phyloP scores from a whole-genome alignment of 1,284 basidiomycete species.

The Ceratorhiza oryzae-sativae region DNA sequence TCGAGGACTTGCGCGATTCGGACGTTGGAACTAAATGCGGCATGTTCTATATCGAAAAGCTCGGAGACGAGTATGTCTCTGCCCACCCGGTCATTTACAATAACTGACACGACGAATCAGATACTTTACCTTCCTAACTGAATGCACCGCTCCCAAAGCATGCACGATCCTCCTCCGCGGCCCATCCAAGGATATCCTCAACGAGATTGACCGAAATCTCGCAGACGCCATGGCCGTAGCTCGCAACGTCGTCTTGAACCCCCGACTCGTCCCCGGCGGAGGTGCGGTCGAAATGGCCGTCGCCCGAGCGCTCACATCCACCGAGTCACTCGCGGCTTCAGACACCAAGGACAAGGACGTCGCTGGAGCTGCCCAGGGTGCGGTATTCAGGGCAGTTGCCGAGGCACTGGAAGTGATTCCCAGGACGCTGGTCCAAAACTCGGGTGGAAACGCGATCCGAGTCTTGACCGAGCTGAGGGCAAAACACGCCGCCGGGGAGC shows the following conservation, averaged over 20 bases:
- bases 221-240: constrained; percentile 98
- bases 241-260: constrained; percentile 96
- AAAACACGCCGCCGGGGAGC: constrained; percentile 91
- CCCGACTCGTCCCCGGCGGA: constrained; percentile 88
- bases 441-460: constrained; percentile 93
- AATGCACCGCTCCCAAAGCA: constrained; percentile 93
- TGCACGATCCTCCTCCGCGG: constrained; percentile 99
- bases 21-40: constrained; percentile 95
- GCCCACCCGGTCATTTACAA: not conserved
- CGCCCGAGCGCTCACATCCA: constrained; percentile 85
- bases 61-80: constrained; percentile 87
- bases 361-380: constrained; percentile 19
- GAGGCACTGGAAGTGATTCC: constrained; percentile 99
- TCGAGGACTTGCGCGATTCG: constrained; percentile 91
- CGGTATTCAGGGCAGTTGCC: constrained; percentile 80
- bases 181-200: constrained; percentile 96
- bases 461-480: constrained; percentile 92
- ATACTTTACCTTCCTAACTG: constrained; percentile 96
- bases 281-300: constrained; percentile 99
- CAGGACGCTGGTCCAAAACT: constrained; percentile 93
- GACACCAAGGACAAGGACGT: constrained; percentile 51
- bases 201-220: constrained; percentile 97
- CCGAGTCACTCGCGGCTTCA: constrained; percentile 82
- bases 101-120: constrained; percentile 52
- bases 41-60: constrained; percentile 94